Percentiles rank a stretch among this genome's conserved stretches.
These are phyloP conservation scores for Priceomyces castillae DNA, from an alignment of 805 yeast species.

Conservation along the genomic window DNA sequence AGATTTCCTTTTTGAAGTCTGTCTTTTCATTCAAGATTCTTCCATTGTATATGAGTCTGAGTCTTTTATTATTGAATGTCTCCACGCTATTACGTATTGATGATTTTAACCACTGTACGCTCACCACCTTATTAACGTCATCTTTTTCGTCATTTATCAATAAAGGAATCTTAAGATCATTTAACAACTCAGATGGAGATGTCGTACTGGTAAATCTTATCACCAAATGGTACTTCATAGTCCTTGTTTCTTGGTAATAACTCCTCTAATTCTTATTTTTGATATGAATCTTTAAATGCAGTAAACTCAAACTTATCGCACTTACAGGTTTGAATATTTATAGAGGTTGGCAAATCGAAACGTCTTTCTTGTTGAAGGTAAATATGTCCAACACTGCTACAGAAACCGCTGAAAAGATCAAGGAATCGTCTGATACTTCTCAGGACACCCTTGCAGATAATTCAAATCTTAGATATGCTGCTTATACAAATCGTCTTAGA, in stretches of 20 bases:
- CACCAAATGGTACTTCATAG: constrained; percentile 25
- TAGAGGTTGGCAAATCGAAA: too few species aligned
- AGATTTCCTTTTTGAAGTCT: constrained; percentile 51
- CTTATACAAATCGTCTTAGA: constrained; percentile 72
- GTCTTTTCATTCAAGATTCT: constrained; percentile 57
- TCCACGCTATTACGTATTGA: constrained; percentile 25
- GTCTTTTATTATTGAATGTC: constrained; percentile 41
- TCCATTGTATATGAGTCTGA: constrained; percentile 69
- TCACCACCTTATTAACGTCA: constrained; percentile 30
- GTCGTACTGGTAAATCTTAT: constrained; percentile 31
- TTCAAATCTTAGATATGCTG: constrained; percentile 63
- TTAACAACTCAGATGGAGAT: constrained; percentile 15
- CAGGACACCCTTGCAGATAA: constrained; percentile 14
- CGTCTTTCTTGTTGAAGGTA: too few species aligned
- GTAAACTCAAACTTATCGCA: too few species aligned
- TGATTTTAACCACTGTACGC: constrained; percentile 29
- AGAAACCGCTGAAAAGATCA: not conserved
- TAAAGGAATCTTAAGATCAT: constrained; percentile 30
- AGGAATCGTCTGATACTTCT: constrained; percentile 2
- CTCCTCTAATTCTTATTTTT: not conserved
- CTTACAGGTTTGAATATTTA: too few species aligned
- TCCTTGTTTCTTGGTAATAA: not conserved
- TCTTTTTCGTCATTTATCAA: constrained; percentile 26
- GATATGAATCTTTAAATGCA: not conserved
- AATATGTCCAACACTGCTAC: not conserved